Conservation (phyloP, 192 early-diverging fungal genomes). For the Coemansia reversa region DNA sequence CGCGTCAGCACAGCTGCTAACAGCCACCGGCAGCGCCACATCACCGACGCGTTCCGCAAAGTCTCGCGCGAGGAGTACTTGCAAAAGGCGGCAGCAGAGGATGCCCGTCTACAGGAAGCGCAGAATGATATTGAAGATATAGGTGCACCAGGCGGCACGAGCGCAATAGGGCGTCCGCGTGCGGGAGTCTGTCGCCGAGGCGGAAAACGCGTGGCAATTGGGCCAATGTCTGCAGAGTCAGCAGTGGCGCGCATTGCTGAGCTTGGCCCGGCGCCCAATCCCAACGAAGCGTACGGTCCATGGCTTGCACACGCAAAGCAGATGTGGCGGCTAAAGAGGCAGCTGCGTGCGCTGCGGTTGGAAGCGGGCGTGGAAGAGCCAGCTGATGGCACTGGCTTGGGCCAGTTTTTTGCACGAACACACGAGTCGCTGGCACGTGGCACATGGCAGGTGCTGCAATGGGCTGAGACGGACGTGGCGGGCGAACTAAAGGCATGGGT, state of each 20-base stretch:
- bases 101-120: slow-evolving; percentile 2
- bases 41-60: slow-evolving; percentile 80
- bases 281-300: slow-evolving; percentile 63
- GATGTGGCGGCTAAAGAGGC: slow-evolving; percentile 68
- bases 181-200: slow-evolving; percentile 20
- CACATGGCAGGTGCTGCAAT: slow-evolving; percentile 85
- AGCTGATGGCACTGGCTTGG: slow-evolving; percentile 10
- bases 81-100: slow-evolving; percentile 17
- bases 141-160: slow-evolving; percentile 25
- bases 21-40: slow-evolving; percentile 76
- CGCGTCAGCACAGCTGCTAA: slow-evolving; percentile 74
- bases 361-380: slow-evolving; percentile 17
- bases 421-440: slow-evolving; percentile 62
- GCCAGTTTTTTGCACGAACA: slow-evolving; percentile 69
- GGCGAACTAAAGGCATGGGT: slow-evolving; percentile 92
- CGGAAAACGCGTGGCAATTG: not conserved
- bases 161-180: slow-evolving; percentile 15
- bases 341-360: slow-evolving; percentile 54
- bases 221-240: slow-evolving; percentile 49
- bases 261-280: slow-evolving; percentile 63
- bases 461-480: slow-evolving; percentile 75
- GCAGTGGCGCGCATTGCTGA: slow-evolving; percentile 28
- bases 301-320: slow-evolving; percentile 79
- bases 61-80: slow-evolving; percentile 39
- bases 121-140: slow-evolving; percentile 62